Evolutionary conservation across 2,329 filamentous ascomycete genomes (phyloP).

Genomic region (Setomelanomma holmii): DNA sequence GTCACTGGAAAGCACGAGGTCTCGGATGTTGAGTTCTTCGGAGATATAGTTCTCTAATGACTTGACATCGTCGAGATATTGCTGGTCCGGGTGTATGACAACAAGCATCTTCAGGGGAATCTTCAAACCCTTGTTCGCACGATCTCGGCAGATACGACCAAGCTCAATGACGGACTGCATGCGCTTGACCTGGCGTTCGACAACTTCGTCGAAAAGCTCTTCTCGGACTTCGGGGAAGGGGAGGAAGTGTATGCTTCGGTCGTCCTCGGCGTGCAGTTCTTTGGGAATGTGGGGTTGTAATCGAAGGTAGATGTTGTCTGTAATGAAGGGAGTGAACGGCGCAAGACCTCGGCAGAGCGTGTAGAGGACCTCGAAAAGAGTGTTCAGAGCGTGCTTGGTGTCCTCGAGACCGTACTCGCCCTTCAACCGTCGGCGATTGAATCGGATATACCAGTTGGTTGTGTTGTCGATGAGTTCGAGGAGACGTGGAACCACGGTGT

Average conservation of each 20-base stretch:
- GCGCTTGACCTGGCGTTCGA: constrained; percentile 84
- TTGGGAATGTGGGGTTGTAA: constrained; percentile 83
- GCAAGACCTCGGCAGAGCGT: constrained; percentile 87
- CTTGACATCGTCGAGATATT: constrained; percentile 86
- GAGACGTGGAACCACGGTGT: constrained; percentile 89
- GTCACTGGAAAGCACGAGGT: constrained; percentile 82
- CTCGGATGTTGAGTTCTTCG: constrained; percentile 89
- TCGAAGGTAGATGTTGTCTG: constrained; percentile 89
- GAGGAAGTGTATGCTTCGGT: constrained; percentile 90
- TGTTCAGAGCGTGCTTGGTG: constrained; percentile 89
- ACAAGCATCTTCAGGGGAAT: constrained; percentile 88
- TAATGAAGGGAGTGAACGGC: constrained; percentile 94
- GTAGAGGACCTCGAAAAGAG: constrained; percentile 90
- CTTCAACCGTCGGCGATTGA: constrained; percentile 90
- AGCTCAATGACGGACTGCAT: constrained; percentile 98
- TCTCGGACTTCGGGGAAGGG: constrained; percentile 86
- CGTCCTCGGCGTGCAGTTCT: constrained; percentile 71
- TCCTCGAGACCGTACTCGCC: constrained; percentile 86
- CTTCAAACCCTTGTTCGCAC: constrained; percentile 84
- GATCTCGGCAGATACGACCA: constrained; percentile 83
- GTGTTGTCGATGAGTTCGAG: constrained; percentile 88
- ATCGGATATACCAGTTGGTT: constrained; percentile 98
- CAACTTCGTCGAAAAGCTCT: constrained; percentile 83
- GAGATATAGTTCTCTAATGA: constrained; percentile 87
- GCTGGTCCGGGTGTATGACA: constrained; percentile 81